These are phyloP conservation scores for Physcomitrium patens DNA, from an alignment of 225 moss, liverwort and hornwort species.

Conservation along the genomic window DNA sequence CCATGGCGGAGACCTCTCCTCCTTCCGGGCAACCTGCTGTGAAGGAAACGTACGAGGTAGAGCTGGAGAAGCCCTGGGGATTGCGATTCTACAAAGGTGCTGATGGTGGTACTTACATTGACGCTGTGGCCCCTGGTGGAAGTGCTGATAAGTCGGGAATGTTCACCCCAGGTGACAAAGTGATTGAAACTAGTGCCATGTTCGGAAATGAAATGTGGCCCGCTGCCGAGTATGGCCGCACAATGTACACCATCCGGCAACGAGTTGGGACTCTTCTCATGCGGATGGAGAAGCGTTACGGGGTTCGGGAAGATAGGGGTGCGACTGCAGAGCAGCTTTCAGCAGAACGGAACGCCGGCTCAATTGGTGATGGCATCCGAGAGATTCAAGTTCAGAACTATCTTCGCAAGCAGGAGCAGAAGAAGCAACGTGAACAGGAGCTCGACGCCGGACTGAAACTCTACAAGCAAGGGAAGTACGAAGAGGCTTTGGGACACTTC, in stretches of 20 bases:
- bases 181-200: constrained; percentile 94
- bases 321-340: constrained; percentile 69
- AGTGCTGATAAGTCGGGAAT: constrained; percentile 60
- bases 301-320: constrained; percentile 79
- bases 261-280: constrained; percentile 79
- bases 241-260: constrained; percentile 99
- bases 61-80: constrained; percentile 92
- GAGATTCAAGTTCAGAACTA: constrained; percentile 96
- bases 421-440: constrained; percentile 69
- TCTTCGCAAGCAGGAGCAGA: constrained; percentile 88
- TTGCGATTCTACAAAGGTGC: constrained; percentile 89
- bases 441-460: constrained; percentile 73
- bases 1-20: constrained; percentile 61
- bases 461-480: constrained; percentile 80
- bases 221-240: constrained; percentile 97
- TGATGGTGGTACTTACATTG: constrained; percentile 91
- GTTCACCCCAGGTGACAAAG: constrained; percentile 81
- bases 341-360: constrained; percentile 81
- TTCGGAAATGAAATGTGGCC: constrained; percentile 95
- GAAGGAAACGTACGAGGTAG: constrained; percentile 83
- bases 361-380: constrained; percentile 80
- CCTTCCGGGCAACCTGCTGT: constrained; percentile 66
- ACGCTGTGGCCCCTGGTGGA: constrained; percentile 78
- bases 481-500: constrained; percentile 80
- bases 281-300: constrained; percentile 90